These are phyloP conservation scores for Psidium friedrichsthalianum DNA, from an alignment of 345 rosid species.

Conservation along the genomic window DNA sequence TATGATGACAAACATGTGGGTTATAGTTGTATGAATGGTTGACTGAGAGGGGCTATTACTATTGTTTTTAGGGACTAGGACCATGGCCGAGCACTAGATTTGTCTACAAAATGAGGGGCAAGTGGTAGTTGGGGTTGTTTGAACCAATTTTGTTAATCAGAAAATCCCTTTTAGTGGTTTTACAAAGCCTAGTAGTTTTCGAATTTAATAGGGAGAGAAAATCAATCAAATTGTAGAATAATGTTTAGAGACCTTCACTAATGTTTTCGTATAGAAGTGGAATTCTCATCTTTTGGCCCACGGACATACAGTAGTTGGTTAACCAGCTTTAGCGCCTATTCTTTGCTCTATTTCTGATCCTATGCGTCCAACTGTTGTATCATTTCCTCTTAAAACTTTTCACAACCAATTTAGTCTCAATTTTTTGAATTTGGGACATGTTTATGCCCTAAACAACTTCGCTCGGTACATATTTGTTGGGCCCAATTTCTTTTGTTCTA, in stretches of 20 bases:
- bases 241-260: neutral
- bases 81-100: neutral
- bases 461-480: neutral
- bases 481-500: neutral
- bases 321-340: neutral
- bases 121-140: neutral
- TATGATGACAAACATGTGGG: neutral
- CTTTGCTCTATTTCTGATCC: neutral
- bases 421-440: neutral
- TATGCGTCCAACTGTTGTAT: neutral
- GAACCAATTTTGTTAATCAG: neutral
- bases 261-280: neutral
- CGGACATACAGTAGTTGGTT: neutral
- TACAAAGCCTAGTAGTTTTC: neutral
- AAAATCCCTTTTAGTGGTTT: neutral
- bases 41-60: neutral
- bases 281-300: neutral
- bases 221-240: neutral
- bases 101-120: neutral
- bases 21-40: neutral
- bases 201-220: neutral
- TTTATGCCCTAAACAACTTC: neutral
- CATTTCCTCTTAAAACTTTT: neutral
- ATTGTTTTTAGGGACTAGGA: neutral
- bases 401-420: neutral